These are phyloP conservation scores for Trichoderma gracile DNA, from an alignment of 2,329 filamentous ascomycete genomes.

Conservation along the genomic window DNA sequence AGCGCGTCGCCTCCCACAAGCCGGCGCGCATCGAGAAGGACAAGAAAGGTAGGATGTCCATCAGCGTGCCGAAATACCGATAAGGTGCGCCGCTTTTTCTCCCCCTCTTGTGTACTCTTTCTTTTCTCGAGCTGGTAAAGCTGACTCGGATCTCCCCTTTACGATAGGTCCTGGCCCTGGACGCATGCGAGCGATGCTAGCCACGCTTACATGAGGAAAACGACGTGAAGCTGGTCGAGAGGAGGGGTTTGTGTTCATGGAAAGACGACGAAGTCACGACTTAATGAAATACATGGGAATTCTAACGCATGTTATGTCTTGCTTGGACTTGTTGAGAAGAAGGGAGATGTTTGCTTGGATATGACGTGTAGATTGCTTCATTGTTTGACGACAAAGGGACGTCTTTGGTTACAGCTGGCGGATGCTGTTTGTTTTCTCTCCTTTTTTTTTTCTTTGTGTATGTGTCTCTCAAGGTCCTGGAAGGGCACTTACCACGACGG, in stretches of 20 bases:
- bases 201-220: conserved; percentile 56
- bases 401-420: conserved; percentile 4
- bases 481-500: not conserved
- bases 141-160: conserved; percentile 35
- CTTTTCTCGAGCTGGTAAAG: conserved; percentile 29
- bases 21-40: conserved; percentile 79
- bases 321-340: not conserved
- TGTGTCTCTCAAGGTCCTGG: not conserved
- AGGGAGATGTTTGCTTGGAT: conserved; percentile 8
- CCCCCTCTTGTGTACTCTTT: conserved; percentile 16
- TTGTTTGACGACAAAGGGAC: not conserved
- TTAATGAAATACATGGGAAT: conserved; percentile 12
- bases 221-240: conserved; percentile 39
- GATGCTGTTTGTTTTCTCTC: not conserved
- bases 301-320: too few species aligned
- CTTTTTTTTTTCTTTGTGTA: not conserved
- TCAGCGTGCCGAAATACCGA: conserved; percentile 73
- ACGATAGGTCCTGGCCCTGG: conserved; percentile 61
- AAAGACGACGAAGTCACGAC: conserved; percentile 20
- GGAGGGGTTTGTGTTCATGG: not conserved
- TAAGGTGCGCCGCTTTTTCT: conserved; percentile 49
- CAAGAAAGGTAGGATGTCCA: conserved; percentile 92
- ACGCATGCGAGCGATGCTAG: conserved; percentile 69
- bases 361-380: conserved; percentile 12
- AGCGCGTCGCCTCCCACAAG: conserved; percentile 54